phyloP scores from a whole-genome alignment of 139 green algal species.

The Micractinium conductrix region DNA sequence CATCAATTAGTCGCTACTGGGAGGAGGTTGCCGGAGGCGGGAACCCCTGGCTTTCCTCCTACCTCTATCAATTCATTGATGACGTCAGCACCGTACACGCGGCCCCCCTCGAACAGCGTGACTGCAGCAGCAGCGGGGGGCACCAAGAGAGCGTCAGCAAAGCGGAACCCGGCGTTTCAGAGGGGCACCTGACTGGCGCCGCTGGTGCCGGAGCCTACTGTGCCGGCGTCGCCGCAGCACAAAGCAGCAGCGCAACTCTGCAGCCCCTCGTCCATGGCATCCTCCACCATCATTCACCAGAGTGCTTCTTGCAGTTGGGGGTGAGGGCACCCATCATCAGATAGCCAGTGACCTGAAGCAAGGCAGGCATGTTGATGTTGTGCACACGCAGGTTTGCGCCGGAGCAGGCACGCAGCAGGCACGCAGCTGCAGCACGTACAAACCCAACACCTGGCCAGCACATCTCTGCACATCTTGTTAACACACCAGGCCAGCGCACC shows the following conservation, averaged over 20 bases:
- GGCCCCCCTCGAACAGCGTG: constrained; percentile 88
- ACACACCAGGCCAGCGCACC: background rate
- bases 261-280: background rate
- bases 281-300: background rate
- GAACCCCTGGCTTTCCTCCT: no score
- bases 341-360: constrained; percentile 70
- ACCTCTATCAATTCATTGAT: constrained; percentile 78
- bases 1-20: no score
- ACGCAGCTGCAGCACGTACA: background rate
- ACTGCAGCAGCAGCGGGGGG: constrained; percentile 1
- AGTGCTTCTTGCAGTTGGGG: constrained; percentile 47
- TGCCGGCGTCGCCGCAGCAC: no score
- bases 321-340: constrained; percentile 93
- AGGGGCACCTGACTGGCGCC: no score
- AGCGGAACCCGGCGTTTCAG: background rate
- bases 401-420: background rate
- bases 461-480: background rate
- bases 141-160: no score
- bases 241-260: background rate
- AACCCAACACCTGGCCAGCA: no score
- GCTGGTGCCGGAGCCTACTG: no score
- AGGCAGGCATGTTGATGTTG: background rate
- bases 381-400: background rate
- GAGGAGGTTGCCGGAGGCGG: no score
- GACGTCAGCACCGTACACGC: constrained; percentile 75